Conservation (phyloP, 2,329 filamentous ascomycete species). For the Pseudocercospora eumusae region DNA sequence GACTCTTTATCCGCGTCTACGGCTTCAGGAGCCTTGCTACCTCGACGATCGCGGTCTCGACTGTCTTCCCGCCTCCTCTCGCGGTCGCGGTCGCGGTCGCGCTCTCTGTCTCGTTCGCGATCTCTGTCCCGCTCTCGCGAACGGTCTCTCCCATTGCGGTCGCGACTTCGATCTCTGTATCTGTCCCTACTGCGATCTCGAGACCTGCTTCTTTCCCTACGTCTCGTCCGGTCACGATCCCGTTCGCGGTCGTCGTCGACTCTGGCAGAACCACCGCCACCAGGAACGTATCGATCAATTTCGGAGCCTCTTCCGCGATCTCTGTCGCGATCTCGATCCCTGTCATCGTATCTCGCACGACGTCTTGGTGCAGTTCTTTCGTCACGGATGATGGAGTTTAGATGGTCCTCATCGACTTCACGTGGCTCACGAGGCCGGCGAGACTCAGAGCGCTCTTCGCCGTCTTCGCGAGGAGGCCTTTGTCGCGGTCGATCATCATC, state of each 20-base stretch:
- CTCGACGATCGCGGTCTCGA: slow-evolving; percentile 12
- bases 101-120: slow-evolving; percentile 14
- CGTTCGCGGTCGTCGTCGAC: slow-evolving; percentile 12
- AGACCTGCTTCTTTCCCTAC: slow-evolving; percentile 14
- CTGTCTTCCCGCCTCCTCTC: slow-evolving; percentile 13
- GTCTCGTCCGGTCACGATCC: slow-evolving; percentile 16
- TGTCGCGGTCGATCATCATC: slow-evolving; percentile 6
- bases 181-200: slow-evolving; percentile 31
- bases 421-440: slow-evolving; percentile 9
- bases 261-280: slow-evolving; percentile 28
- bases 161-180: slow-evolving; percentile 36
- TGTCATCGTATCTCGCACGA: slow-evolving; percentile 26
- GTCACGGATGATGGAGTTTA: slow-evolving; percentile 20
- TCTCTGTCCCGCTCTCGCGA: slow-evolving; percentile 30
- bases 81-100: slow-evolving; percentile 8
- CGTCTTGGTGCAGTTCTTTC: slow-evolving; percentile 19
- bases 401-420: slow-evolving; percentile 9
- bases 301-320: slow-evolving; percentile 22
- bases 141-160: slow-evolving; percentile 26
- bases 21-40: slow-evolving; percentile 3
- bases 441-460: slow-evolving; percentile 11
- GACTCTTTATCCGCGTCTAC: neutral
- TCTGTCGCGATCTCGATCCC: slow-evolving; percentile 36
- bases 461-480: slow-evolving; percentile 9
- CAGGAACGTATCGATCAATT: slow-evolving; percentile 40